Conservation (phyloP, 116 monocot genomes). For the Posidonia oceanica region DNA sequence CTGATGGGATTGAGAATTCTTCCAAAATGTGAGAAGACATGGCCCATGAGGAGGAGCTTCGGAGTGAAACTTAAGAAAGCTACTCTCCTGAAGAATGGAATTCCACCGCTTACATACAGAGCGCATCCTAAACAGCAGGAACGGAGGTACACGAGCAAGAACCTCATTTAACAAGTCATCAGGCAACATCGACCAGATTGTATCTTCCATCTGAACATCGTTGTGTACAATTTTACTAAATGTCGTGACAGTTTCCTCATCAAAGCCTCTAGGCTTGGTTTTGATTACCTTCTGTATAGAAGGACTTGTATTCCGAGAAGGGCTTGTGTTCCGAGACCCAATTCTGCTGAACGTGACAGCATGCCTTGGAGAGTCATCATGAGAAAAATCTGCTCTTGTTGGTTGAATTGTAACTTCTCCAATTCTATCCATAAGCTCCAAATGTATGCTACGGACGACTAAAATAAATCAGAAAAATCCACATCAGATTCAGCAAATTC, state of each 20-base stretch:
- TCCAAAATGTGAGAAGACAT: constrained; percentile 72
- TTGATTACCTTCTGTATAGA: constrained; percentile 53
- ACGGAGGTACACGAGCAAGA: constrained; percentile 67
- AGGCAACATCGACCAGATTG: constrained; percentile 49
- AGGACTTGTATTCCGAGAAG: constrained; percentile 42
- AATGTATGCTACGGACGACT: no score
- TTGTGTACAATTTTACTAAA: constrained; percentile 34
- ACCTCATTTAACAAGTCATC: constrained; percentile 62
- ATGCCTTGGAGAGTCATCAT: neutral
- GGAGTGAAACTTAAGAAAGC: constrained; percentile 56
- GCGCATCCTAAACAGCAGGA: constrained; percentile 51
- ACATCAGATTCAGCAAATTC: no score
- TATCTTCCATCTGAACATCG: constrained; percentile 61
- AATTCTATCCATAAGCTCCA: neutral
- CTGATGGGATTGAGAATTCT: constrained; percentile 42
- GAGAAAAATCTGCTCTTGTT: neutral
- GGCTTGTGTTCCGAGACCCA: constrained; percentile 8
- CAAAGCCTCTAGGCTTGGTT: constrained; percentile 71
- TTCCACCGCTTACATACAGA: constrained; percentile 64
- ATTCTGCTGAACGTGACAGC: neutral
- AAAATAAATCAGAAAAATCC: no score
- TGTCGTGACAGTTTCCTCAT: constrained; percentile 57
- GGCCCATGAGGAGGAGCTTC: constrained; percentile 59
- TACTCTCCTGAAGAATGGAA: constrained; percentile 49
- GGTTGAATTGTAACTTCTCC: neutral